Conservation (phyloP, 192 early-diverging fungal species). For the Lobosporangium transversale region DNA sequence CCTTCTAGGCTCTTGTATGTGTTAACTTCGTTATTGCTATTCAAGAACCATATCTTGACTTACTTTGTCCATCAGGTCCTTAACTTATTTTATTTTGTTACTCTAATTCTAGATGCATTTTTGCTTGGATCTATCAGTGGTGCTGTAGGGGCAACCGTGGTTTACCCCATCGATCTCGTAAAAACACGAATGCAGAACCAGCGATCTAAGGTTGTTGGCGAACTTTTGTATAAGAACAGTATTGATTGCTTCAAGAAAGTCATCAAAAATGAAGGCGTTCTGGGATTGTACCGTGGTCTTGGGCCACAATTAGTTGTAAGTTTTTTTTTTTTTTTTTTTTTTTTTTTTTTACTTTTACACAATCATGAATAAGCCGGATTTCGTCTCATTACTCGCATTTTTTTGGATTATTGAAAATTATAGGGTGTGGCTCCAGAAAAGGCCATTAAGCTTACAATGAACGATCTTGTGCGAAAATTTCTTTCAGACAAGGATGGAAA, state of each 20-base stretch:
- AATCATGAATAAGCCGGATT: not conserved
- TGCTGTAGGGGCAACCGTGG: slow-evolving; percentile 91
- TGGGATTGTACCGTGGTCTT: slow-evolving; percentile 92
- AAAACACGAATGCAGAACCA: slow-evolving; percentile 99
- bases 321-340: not conserved
- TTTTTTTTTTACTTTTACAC: not conserved
- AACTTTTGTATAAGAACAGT: slow-evolving; percentile 94
- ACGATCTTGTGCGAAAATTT: slow-evolving; percentile 85
- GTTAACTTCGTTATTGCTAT: too few species aligned
- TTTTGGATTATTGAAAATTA: not conserved
- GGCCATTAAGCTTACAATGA: slow-evolving; percentile 97
- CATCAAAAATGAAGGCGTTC: slow-evolving; percentile 87
- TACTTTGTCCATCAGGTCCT: too few species aligned
- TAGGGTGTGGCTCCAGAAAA: slow-evolving; percentile 95
- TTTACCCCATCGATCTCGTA: slow-evolving; percentile 99
- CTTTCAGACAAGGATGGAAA: slow-evolving; percentile 76
- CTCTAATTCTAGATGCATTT: slow-evolving; percentile 49
- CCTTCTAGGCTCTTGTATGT: slow-evolving; percentile 46
- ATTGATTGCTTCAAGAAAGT: slow-evolving; percentile 97
- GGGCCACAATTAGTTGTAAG: slow-evolving; percentile 85
- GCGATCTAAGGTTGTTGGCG: slow-evolving; percentile 87
- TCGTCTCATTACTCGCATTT: not conserved
- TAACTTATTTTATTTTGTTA: too few species aligned
- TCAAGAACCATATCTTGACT: not conserved
- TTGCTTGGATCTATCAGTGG: slow-evolving; percentile 92